Evolutionary conservation across 176 grass and related monocot genomes (phyloP).

Genomic region (Cymbopogon citratus): DNA sequence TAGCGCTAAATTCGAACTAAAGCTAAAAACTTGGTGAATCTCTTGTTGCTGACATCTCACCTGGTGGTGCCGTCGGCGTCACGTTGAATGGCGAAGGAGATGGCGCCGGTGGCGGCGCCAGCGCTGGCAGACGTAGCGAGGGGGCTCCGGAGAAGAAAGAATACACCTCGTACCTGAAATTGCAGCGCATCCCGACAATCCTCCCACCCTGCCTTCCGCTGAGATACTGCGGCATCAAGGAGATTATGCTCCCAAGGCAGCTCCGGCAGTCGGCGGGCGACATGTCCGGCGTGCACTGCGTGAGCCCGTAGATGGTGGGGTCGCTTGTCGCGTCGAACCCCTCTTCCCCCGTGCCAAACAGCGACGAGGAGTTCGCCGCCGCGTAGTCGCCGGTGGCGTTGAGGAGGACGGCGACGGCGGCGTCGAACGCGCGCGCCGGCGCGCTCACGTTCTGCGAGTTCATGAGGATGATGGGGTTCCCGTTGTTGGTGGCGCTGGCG

Average conservation of each 20-base stretch:
- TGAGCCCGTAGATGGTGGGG: conserved; percentile 37
- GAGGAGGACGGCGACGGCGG: conserved; percentile 26
- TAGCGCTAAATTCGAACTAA: not conserved
- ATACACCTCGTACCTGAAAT: conserved; percentile 46
- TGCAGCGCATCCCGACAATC: conserved; percentile 30
- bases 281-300: conserved; percentile 55
- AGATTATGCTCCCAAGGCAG: conserved; percentile 32
- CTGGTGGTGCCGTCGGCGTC: not conserved
- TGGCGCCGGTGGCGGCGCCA: not conserved
- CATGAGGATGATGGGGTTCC: not conserved
- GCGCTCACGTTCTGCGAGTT: not conserved
- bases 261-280: conserved; percentile 14
- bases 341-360: conserved; percentile 40
- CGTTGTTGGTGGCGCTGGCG: not conserved
- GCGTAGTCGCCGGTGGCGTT: conserved; percentile 27
- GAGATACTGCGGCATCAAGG: not conserved
- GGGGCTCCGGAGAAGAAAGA: conserved; percentile 25
- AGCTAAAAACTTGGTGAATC: not conserved
- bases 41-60: conserved; percentile 12
- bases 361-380: conserved; percentile 21
- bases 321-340: not conserved
- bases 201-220: not conserved
- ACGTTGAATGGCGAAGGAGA: not conserved
- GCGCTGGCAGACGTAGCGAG: conserved; percentile 15
- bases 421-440: not conserved